Conservation (phyloP, 371 early-diverging fungal genomes). For the Coemansia sp. region DNA sequence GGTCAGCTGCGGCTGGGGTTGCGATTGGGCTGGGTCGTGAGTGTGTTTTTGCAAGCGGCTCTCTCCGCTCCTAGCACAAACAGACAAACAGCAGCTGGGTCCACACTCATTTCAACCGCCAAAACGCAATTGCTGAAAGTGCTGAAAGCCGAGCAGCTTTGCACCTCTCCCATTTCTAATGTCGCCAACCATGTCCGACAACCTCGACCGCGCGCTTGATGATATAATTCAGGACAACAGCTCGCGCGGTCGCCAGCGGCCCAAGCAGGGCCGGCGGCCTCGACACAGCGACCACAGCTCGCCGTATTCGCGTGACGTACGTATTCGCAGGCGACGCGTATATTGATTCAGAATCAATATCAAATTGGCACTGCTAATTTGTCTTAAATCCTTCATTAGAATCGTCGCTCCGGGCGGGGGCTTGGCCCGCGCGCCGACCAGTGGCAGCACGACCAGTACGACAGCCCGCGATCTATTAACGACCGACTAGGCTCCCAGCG, state of each 20-base stretch:
- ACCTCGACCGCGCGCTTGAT: conserved; percentile 43
- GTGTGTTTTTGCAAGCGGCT: neutral
- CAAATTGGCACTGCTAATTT: too few relatives aligned
- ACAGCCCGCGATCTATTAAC: conserved; percentile 27
- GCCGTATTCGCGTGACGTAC: conserved; percentile 41
- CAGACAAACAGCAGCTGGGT: neutral
- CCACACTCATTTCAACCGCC: too few relatives aligned
- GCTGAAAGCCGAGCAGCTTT: too few relatives aligned
- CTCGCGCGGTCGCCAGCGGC: neutral
- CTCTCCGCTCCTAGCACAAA: neutral
- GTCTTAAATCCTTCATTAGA: neutral
- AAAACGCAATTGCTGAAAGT: too few relatives aligned
- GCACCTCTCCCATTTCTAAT: too few relatives aligned
- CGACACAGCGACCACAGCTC: conserved; percentile 21
- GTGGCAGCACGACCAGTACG: conserved; percentile 36
- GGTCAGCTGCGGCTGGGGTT: neutral
- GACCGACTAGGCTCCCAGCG: conserved; percentile 30
- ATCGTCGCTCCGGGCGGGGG: neutral
- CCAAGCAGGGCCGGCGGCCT: conserved; percentile 1
- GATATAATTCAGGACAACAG: conserved; percentile 31
- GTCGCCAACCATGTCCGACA: conserved; percentile 11
- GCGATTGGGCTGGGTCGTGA: neutral
- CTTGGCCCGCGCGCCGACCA: neutral
- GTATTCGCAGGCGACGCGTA: neutral
- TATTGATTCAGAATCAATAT: neutral